Evolutionary conservation across 176 grass and related monocot genomes (phyloP), one percentile per base, ranked within the genome.

Genomic region (Zizania latifolia): DNA sequence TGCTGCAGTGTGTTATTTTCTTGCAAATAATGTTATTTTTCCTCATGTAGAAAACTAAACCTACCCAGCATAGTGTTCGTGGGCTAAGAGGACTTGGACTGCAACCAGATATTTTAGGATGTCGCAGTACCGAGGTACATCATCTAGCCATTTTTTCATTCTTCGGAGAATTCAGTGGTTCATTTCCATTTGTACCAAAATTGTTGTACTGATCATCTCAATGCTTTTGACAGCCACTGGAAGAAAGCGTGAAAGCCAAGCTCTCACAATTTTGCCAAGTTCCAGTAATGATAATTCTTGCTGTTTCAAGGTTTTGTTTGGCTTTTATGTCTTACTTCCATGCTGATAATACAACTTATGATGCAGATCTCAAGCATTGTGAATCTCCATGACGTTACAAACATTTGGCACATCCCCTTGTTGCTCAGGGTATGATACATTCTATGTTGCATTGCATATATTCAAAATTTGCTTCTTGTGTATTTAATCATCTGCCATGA

Each of bases 361-460:
- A 82, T 87, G 45, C 86, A 99, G 95, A 82, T 80, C 17, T 48
- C 79, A 34, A 94, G 76, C 73, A 92, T 99, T 72, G 80, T 99
- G 74, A 92, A 76, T 55, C 86, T 99, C 54, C 80, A 92, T 74
- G 95, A 99, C 41, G 95, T 99, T 71, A 61, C 91, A 74, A 99
- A 99, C 84, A 99, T 99, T 85, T 99, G 95, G 91, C 91, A 89
- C 69, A 94, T 99, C 78, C 95, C 95, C 59, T 82, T 94, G 68
- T 51, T 99, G 72, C 81, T 99, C 89, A 99, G 68, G 87, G 95
- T 99, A 94, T 33, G 76, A 41, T 77, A 71, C 10, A 58, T 77
- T 70, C 39, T 81, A 5, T 27, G 50, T 68, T 80, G 27, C 17
- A 68, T 57, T 80, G 14, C 8, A 37, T 39, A 62, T 61, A 75